Base-by-base conservation (phyloP, 2,329 filamentous ascomycete genomes). In the Aspergillus glaucus region DNA sequence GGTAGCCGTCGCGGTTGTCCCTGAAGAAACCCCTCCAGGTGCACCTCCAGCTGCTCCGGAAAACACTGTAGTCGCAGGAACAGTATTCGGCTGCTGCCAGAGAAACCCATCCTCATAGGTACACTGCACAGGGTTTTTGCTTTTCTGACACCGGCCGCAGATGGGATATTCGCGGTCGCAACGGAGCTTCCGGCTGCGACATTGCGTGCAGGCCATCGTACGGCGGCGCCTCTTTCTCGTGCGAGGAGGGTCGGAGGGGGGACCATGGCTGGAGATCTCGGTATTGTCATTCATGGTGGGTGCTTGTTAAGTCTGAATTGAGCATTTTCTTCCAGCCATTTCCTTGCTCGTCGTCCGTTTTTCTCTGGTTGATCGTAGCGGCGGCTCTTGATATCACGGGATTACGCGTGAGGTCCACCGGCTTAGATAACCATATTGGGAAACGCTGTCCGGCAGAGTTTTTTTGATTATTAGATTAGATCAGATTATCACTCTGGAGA, bases 151-250 rank as follows among this genome's bases (percentile, higher is more conserved):
- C 15, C 69, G 64, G 17, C 63, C 59, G 49, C 70, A 73, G 3
- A 62, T 60, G 8, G 70, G 70, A 60, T 68, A 72, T 30, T 66
- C 65, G 32, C 70, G 66, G 52, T 73, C 70, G 49, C 70, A 73
- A 50, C 67, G 69, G 30, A 73, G 56, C 53, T 73, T 73, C 42
- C 70, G 59, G 47, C 61, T 66, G 47, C 70, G 67, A 51, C 70
- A 73, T 32, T 68, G 68, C 15, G 64, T 63, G 52, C 70, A 73
- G 14, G 70, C 68, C 53, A 72, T 63, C 8, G 70, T 69, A 21
- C 69, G 63, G 19, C 69, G 58, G 49, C 66, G 64, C 26, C 69
- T 57, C 55, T 70, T 70, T 26, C 67, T 67, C 47, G 63, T 63
- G 40, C 63, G 60, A 7, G 61, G 61, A 46, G 50, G 57, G 15